Conservation (phyloP, 148 eudicot species). For the Spergularia bocconei region DNA sequence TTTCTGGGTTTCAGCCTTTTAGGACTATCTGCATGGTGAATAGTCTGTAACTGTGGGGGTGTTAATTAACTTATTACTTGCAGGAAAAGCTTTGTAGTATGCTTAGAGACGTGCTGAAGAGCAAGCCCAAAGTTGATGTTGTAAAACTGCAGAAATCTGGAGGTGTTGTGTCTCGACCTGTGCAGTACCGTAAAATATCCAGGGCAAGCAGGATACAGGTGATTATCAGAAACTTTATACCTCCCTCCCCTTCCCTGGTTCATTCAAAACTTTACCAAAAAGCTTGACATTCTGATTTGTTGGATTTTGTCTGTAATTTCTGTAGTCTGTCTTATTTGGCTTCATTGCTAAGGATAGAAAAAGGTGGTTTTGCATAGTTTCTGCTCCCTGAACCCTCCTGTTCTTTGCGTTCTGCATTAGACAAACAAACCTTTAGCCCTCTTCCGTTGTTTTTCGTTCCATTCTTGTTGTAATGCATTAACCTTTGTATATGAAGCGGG, state of each 20-base stretch:
- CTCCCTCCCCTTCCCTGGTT: neutral
- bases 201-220: constrained; percentile 78
- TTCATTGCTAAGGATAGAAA: too few species aligned
- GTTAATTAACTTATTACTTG: constrained; percentile 23
- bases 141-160: constrained; percentile 98
- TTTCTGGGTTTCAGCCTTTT: neutral
- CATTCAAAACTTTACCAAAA: neutral
- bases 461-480: too few species aligned
- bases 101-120: constrained; percentile 77
- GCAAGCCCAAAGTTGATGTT: constrained; percentile 86
- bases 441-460: too few species aligned
- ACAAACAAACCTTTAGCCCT: too few species aligned
- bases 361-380: too few species aligned
- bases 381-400: too few species aligned
- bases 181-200: constrained; percentile 70
- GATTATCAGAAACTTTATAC: constrained; percentile 10
- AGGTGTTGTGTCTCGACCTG: constrained; percentile 78
- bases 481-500: too few species aligned
- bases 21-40: neutral
- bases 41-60: neutral
- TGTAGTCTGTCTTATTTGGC: neutral
- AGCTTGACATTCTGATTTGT: neutral
- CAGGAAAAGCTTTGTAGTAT: constrained; percentile 98
- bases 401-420: too few species aligned
- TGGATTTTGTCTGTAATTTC: neutral